Base-by-base conservation (phyloP, 1,284 basidiomycete species). In the Phenoliferia sp. region DNA sequence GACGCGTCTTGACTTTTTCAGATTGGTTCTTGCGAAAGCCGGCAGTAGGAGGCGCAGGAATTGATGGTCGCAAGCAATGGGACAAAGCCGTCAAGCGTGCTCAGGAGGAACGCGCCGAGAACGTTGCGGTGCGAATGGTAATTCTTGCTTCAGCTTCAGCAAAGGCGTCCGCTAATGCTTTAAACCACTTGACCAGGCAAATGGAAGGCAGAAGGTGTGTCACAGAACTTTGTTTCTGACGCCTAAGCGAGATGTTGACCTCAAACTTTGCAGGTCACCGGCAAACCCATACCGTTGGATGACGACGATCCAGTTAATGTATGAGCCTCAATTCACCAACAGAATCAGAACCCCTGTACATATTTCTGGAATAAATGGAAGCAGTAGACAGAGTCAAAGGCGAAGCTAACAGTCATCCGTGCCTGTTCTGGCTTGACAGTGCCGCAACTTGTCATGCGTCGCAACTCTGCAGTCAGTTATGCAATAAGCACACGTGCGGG, bases 61-160 rank as follows among this genome's bases (percentile, higher is more conserved):
- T 64, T 10, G 66, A 63, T 0, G 71, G 71, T 2, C 15, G 66
- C 15, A 34, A 62, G 55, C 66, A 69, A 26, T 70, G 71, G 71
- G 66, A 69, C 55, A 64, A 61, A 44, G 71, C 69, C 19, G 29
- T 65, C 32, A 29, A 33, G 26, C 34, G 36, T 12, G 32, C 61
- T 16, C 26, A 39, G 48, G 26, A 63, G 31, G 54, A 67, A 3
- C 59, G 55, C 31, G 16, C 22, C 5, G 62, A 67, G 57, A 32
- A 36, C 26, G 62, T 57, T 3, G 22, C 28, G 19, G 63, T 50
- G 2, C 26, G 32, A 5, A 59, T 50, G 63, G 56, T 34, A 15
- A 56, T 57, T 34, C 3, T 29, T 1, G 4, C 10, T 58, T 5
- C 12, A 22, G 5, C 10, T 33, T 10, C 32, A 15, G 17, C 22